Evolutionary conservation across 164 flowering plant genomes (phyloP).

Genomic region (Stephania cephalantha): DNA sequence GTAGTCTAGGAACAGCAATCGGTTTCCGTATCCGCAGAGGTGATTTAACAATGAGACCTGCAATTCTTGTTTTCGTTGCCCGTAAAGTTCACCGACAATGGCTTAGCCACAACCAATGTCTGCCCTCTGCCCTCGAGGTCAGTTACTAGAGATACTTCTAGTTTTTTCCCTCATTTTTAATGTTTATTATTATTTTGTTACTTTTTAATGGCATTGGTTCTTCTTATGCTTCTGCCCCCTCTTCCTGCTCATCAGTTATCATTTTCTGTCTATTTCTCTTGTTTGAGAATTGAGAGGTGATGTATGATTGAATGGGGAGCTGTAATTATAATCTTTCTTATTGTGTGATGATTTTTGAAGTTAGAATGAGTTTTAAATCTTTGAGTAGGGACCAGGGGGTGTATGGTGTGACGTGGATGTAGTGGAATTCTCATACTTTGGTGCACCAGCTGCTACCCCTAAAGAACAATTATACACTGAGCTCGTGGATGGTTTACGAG

Average conservation of each 20-base stretch:
- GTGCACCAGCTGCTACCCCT: constrained; percentile 85
- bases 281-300: too few species aligned
- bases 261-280: neutral
- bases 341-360: constrained; percentile 5
- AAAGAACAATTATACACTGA: constrained; percentile 80
- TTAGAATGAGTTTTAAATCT: constrained; percentile 9
- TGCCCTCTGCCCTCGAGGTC: constrained; percentile 87
- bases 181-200: neutral
- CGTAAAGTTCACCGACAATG: constrained; percentile 85
- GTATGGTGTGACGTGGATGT: constrained; percentile 98
- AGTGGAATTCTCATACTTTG: constrained; percentile 86
- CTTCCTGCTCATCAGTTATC: neutral
- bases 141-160: constrained; percentile 4
- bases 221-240: neutral
- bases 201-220: too few species aligned
- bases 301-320: neutral
- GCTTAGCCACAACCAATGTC: constrained; percentile 62
- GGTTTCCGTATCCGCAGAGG: constrained; percentile 80
- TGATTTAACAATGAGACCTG: constrained; percentile 72
- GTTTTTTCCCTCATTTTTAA: neutral
- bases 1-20: constrained; percentile 86
- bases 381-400: constrained; percentile 85
- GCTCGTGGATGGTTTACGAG: constrained; percentile 88
- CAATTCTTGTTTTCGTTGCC: constrained; percentile 91
- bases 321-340: constrained; percentile 1